Evolutionary conservation across 2,329 filamentous ascomycete genomes (phyloP), one percentile per base, ranked within the genome.

Genomic region (Clarireedia sp.): DNA sequence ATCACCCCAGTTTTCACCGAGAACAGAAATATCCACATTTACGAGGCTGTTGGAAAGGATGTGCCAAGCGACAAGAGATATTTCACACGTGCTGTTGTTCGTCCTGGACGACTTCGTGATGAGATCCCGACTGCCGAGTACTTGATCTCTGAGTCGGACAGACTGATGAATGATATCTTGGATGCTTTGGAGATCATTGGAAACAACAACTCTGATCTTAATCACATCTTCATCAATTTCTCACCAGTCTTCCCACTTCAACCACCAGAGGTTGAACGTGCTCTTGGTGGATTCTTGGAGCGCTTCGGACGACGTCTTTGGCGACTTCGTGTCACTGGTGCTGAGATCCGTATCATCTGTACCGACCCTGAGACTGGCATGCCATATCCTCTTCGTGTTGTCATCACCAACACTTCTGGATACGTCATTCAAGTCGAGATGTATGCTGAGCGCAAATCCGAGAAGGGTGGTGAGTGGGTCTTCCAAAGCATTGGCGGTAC

Each of bases 221-320:
- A 99, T 79, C 94, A 99, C 76, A 94, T 99, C 80, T 99, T 99
- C 78, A 94, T 99, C 80, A 97, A 99, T 81, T 99, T 99, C 77
- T 94, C 90, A 0, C 90, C 91, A 9, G 89, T 96, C 57, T 97
- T 99, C 84, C 89, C 90, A 70, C 83, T 99, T 48, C 80, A 90
- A 67, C 91, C 94, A 3, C 76, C 83, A 57, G 90, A 96, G 75
- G 90, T 99, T 16, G 90, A 97, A 75, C 83, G 95, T 72, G 92
- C 90, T 29, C 83, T 99, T 23, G 90, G 87, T 68, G 91, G 91
- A 55, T 99, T 99, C 83, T 78, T 99, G 64, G 94, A 97, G 68
- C 89, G 94, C 60, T 99, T 97, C 67, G 94, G 94, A 64, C 87
- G 90, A 63, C 89, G 94, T 66, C 90, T 88, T 61, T 97, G 95